These are phyloP conservation scores for Apocynum venetum DNA, from an alignment of 257 asterid species.

Conservation along the genomic window DNA sequence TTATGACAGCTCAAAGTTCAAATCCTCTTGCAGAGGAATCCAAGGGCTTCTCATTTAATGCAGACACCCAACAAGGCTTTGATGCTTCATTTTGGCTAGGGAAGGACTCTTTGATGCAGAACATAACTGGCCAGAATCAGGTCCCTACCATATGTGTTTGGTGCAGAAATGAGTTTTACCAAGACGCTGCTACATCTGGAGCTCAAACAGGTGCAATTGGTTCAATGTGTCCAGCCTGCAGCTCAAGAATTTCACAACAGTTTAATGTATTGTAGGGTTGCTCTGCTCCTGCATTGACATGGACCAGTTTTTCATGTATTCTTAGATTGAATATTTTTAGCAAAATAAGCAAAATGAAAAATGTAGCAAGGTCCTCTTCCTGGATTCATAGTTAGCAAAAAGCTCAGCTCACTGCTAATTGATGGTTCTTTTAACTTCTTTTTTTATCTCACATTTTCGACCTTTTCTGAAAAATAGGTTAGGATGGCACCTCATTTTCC, in stretches of 20 bases:
- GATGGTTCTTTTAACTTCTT: neutral
- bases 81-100: slow-evolving; percentile 65
- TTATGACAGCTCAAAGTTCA: slow-evolving; percentile 59
- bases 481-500: neutral
- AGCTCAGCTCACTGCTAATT: neutral
- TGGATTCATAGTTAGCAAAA: neutral
- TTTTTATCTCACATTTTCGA: neutral
- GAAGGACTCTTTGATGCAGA: slow-evolving; percentile 51
- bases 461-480: no score
- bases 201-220: slow-evolving; percentile 56
- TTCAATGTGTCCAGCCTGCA: slow-evolving; percentile 57
- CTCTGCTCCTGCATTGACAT: neutral
- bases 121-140: slow-evolving; percentile 29
- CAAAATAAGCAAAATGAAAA: neutral
- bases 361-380: neutral
- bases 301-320: slow-evolving; percentile 2
- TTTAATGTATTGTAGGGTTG: slow-evolving; percentile 31
- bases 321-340: neutral
- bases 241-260: slow-evolving; percentile 38
- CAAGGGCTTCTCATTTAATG: slow-evolving; percentile 38
- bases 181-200: slow-evolving; percentile 43
- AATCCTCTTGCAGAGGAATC: slow-evolving; percentile 46
- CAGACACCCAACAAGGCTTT: slow-evolving; percentile 41
- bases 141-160: slow-evolving; percentile 52
- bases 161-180: slow-evolving; percentile 60